Base-by-base conservation (phyloP, 169 alveolate genomes). In the Plasmodium gaboni region DNA sequence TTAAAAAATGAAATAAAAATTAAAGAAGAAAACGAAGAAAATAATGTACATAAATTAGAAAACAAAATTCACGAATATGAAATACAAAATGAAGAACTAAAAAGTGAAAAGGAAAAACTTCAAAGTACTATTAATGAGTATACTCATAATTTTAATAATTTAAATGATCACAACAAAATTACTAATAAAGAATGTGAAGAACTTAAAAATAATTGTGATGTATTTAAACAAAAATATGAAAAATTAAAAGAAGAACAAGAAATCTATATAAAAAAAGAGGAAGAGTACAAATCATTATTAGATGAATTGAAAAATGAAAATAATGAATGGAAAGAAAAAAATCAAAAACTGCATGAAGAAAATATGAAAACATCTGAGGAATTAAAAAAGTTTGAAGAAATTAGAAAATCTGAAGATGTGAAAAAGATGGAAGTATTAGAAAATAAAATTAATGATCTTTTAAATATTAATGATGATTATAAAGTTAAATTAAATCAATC, bases 311-410 rank as follows among this genome's bases (percentile, higher is more conserved):
- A 80, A 68, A 12, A 53, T 12, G 59, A 57, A 68, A 70, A 80
- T 15, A 53, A 42, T 15, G 3, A 24, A 8, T 63, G 22, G 10
- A 61, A 76, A 48, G 69, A 61, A 55, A 76, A 48, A 32, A 74
- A 76, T 26, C 8, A 61, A 22, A 83, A 80, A 80, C 9, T 80
- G 26, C 68, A 67, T 2, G 90, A 80, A 5, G 83, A 80, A 55
- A 6, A 24, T 38, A 42, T 44, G 5, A 19, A 12, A 42, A 38
- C 12, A 19, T 4, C 6, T 2, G 60, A 55, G 64, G 64, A 68
- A 55, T 12, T 4, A 42, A 9, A 65, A 80, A 80, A 22, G 42
- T 1, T n/a, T 0, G 15, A 57, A 15, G 26, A 67, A 68, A 80
- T 19, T 15, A 38, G 10, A 38, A 38, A 38, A 8, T 9, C 7